Evolutionary conservation across 208 protist species (phyloP).

Genomic region (Trypanosoma cruzi): DNA sequence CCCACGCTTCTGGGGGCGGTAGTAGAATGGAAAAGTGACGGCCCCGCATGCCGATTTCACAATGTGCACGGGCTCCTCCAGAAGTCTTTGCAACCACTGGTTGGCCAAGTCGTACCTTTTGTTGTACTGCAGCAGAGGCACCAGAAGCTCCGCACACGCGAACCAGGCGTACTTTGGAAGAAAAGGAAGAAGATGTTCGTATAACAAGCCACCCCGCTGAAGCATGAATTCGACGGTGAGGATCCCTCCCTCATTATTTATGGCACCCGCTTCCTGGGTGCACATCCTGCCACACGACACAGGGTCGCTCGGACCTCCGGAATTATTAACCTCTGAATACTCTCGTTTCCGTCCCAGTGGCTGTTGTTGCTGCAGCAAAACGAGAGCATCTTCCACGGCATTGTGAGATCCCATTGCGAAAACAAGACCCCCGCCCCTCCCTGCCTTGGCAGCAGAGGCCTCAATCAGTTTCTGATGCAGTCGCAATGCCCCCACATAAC

Average conservation of each 20-base stretch:
- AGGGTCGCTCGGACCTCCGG: neutral
- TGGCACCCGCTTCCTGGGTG: neutral
- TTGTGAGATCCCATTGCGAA: slow-evolving; percentile 16
- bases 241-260: neutral
- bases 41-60: slow-evolving; percentile 28
- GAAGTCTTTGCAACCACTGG: slow-evolving; percentile 52
- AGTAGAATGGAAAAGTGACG: slow-evolving; percentile 48
- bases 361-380: neutral
- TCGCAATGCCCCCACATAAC: slow-evolving; percentile 29
- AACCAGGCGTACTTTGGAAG: slow-evolving; percentile 76
- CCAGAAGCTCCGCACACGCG: slow-evolving; percentile 62
- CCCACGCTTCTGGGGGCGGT: slow-evolving; percentile 61
- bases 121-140: slow-evolving; percentile 51
- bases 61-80: slow-evolving; percentile 55
- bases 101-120: slow-evolving; percentile 66
- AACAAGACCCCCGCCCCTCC: slow-evolving; percentile 3
- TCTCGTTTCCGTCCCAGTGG: neutral
- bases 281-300: neutral
- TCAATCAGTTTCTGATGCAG: slow-evolving; percentile 28
- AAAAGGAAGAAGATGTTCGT: slow-evolving; percentile 69
- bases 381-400: slow-evolving; percentile 17
- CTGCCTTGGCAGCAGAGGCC: neutral
- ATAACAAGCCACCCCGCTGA: slow-evolving; percentile 40
- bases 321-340: neutral
- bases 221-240: slow-evolving; percentile 35